A percentile compares a stretch with the other conserved stretches of the same genome.
phyloP scores from a whole-genome alignment of 78 protist genomes.

The Dictyostelium purpureum region DNA sequence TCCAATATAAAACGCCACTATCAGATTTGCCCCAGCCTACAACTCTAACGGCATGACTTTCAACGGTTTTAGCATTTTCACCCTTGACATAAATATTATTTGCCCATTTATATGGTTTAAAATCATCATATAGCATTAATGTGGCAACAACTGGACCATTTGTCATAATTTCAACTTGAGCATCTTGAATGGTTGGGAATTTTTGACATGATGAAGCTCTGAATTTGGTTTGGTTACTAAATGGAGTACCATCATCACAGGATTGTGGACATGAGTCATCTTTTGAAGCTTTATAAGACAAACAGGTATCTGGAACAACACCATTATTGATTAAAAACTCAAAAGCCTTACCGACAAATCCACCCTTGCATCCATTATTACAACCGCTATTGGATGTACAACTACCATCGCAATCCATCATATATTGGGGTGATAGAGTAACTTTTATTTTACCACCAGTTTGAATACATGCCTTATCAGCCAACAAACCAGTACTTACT shows the following conservation, averaged over 20 bases:
- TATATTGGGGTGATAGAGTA: slow-evolving; percentile 48
- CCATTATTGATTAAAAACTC: not conserved
- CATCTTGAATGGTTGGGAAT: not conserved
- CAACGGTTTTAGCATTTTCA: not conserved
- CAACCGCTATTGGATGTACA: slow-evolving; percentile 1
- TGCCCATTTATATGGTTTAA: not conserved
- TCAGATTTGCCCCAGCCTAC: slow-evolving; percentile 52
- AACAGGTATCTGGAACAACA: slow-evolving; percentile 7
- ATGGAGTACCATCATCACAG: slow-evolving; percentile 22
- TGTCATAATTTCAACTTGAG: slow-evolving; percentile 36
- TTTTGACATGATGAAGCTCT: not conserved
- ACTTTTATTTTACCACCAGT: not conserved
- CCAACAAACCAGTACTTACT: slow-evolving; percentile 14
- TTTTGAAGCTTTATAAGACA: not conserved
- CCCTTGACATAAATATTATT: not conserved
- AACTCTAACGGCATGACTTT: slow-evolving; percentile 56
- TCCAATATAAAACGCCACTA: slow-evolving; percentile 24
- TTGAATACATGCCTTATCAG: slow-evolving; percentile 46
- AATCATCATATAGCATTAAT: slow-evolving; percentile 5
- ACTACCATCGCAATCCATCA: slow-evolving; percentile 1
- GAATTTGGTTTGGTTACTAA: not conserved
- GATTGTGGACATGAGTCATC: slow-evolving; percentile 23
- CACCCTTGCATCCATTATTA: slow-evolving; percentile 49
- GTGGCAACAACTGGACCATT: slow-evolving; percentile 62
- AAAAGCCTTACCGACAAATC: slow-evolving; percentile 6